phyloP scores from a whole-genome alignment of 441 rosid species.

The Heliophila coronopifolia region DNA sequence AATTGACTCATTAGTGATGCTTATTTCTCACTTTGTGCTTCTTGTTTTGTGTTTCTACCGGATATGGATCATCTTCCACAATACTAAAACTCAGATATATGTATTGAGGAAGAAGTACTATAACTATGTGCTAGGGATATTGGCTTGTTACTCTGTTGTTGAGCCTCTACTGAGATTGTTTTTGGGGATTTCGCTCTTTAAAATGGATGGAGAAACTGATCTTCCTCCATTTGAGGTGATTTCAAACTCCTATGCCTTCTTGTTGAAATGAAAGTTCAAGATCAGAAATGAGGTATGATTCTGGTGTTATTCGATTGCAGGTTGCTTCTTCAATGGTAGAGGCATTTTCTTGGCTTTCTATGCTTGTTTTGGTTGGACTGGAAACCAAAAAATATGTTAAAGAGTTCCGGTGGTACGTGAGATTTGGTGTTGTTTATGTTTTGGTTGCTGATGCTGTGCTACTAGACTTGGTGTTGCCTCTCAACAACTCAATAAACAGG shows the following conservation, averaged over 20 bases:
- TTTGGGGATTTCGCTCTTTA: constrained; percentile 53
- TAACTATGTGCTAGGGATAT: constrained; percentile 45
- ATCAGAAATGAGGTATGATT: background rate
- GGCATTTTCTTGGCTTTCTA: constrained; percentile 75
- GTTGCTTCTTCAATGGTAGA: constrained; percentile 51
- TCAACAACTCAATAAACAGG: constrained; percentile 53
- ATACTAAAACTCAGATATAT: constrained; percentile 50
- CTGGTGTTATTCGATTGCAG: constrained; percentile 36
- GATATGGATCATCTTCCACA: constrained; percentile 55
- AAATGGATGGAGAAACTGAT: constrained; percentile 44
- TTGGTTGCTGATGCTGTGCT: constrained; percentile 79
- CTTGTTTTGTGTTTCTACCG: constrained; percentile 62
- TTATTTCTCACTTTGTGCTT: constrained; percentile 67
- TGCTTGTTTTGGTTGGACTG: constrained; percentile 63
- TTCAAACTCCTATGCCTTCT: constrained; percentile 7
- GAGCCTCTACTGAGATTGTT: constrained; percentile 71
- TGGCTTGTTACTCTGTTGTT: constrained; percentile 57
- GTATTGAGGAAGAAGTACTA: constrained; percentile 53
- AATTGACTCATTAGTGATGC: constrained; percentile 58
- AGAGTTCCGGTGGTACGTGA: constrained; percentile 85
- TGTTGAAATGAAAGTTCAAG: background rate
- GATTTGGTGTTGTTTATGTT: constrained; percentile 75
- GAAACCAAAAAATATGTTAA: constrained; percentile 71
- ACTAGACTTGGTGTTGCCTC: constrained; percentile 55
- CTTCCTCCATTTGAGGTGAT: constrained; percentile 82